Conservation (phyloP, 2,329 filamentous ascomycete species). For the Davidsoniella eucalypti region DNA sequence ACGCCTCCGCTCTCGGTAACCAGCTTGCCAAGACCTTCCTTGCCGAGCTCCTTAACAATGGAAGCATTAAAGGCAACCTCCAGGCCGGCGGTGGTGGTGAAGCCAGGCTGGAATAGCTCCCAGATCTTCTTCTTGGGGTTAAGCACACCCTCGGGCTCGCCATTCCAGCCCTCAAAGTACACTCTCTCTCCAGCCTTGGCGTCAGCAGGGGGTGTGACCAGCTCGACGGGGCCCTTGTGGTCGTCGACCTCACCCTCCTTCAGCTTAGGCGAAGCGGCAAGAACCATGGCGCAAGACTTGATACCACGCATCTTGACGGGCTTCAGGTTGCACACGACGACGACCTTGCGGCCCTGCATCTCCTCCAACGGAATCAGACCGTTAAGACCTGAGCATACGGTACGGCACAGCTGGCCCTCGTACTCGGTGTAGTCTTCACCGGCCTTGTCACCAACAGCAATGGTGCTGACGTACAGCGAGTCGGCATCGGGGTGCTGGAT, state of each 20-base stretch:
- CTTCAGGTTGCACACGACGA: conserved; percentile 95
- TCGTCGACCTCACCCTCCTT: conserved; percentile 70
- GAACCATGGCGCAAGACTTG: conserved; percentile 70
- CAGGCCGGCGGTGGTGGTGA: conserved; percentile 67
- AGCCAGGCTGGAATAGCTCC: conserved; percentile 92
- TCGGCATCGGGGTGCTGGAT: conserved; percentile 93
- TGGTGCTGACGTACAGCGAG: conserved; percentile 86
- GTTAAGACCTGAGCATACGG: conserved; percentile 92
- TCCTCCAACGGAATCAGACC: conserved; percentile 82
- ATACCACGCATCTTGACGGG: conserved; percentile 95
- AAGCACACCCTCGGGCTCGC: conserved; percentile 78
- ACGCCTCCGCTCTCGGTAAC: conserved; percentile 61
- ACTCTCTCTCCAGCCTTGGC: conserved; percentile 73
- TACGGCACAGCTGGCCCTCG: conserved; percentile 81
- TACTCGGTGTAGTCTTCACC: conserved; percentile 83
- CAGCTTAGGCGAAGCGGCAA: conserved; percentile 75
- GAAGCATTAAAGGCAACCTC: conserved; percentile 77
- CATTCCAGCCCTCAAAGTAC: conserved; percentile 87
- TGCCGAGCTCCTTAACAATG: conserved; percentile 59
- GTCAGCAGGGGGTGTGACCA: conserved; percentile 67
- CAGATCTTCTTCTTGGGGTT: conserved; percentile 99
- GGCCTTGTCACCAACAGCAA: conserved; percentile 77
- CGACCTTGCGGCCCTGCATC: conserved; percentile 91
- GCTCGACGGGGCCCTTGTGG: conserved; percentile 81
- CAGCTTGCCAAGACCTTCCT: conserved; percentile 50